These are phyloP conservation scores for Fusarium foetens DNA, from an alignment of 2,329 filamentous ascomycete species.

Conservation along the genomic window DNA sequence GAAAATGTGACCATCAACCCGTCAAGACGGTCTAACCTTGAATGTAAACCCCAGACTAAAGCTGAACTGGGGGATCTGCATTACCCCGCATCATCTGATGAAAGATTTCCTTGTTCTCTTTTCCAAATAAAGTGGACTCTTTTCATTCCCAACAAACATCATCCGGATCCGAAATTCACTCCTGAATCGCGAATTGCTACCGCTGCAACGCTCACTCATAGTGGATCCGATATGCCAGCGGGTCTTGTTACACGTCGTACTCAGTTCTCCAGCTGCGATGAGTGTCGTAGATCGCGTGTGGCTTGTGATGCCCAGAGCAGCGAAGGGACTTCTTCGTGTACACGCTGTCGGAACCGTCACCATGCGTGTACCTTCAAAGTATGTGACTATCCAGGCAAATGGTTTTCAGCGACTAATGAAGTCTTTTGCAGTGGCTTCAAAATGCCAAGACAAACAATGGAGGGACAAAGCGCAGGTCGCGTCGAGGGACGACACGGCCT, in stretches of 20 bases:
- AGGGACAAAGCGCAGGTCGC: slow-evolving; percentile 24
- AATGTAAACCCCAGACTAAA: slow-evolving; percentile 22
- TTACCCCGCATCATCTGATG: slow-evolving; percentile 33
- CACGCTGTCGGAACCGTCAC: slow-evolving; percentile 59
- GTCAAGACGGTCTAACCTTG: not conserved
- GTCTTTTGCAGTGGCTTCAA: slow-evolving; percentile 31
- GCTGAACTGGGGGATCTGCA: slow-evolving; percentile 22
- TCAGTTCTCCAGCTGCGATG: slow-evolving; percentile 51
- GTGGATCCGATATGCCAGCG: slow-evolving; percentile 26
- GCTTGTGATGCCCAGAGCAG: slow-evolving; percentile 44
- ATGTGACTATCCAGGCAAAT: not conserved
- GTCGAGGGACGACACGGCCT: slow-evolving; percentile 16
- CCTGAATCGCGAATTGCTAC: not conserved
- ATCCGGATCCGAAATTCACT: slow-evolving; percentile 24
- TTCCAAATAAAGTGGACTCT: slow-evolving; percentile 1
- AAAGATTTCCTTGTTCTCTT: slow-evolving; percentile 6
- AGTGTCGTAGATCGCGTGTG: slow-evolving; percentile 47
- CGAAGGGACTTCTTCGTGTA: slow-evolving; percentile 74
- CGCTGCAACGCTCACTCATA: not conserved
- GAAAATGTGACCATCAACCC: too few species aligned
- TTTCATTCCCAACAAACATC: slow-evolving; percentile 5
- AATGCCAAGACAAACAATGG: slow-evolving; percentile 27
- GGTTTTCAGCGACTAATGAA: too few species aligned
- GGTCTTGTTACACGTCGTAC: slow-evolving; percentile 44
- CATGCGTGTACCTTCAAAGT: slow-evolving; percentile 47